Evolutionary conservation across 2,329 filamentous ascomycete species (phyloP).

Genomic region (Metarhizium anisopliae): DNA sequence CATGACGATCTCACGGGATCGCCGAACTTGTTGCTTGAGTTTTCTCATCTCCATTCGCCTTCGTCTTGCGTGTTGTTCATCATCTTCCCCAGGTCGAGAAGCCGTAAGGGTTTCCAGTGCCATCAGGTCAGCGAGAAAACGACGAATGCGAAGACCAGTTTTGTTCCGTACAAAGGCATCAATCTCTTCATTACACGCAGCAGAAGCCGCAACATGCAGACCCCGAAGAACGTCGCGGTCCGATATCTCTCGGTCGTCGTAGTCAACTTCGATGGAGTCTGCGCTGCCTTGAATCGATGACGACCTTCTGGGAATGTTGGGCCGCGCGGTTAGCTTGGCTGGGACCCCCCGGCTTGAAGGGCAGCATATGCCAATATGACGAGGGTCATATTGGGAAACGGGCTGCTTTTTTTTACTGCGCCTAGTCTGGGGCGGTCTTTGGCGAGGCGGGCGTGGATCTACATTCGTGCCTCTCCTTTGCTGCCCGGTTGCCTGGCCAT

Average conservation of each 20-base stretch:
- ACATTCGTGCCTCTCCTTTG: neutral
- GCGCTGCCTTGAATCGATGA: conserved; percentile 23
- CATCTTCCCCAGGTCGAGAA: conserved; percentile 14
- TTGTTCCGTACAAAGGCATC: conserved; percentile 42
- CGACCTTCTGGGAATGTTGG: conserved; percentile 25
- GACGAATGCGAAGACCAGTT: conserved; percentile 44
- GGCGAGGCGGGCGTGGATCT: neutral
- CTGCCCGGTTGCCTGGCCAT: neutral
- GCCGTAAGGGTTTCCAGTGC: conserved; percentile 37
- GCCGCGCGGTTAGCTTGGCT: conserved; percentile 16
- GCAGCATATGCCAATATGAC: conserved; percentile 18
- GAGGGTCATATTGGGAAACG: conserved; percentile 8
- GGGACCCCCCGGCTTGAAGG: conserved; percentile 17
- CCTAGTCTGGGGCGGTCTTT: neutral
- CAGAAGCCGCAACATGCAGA: conserved; percentile 45
- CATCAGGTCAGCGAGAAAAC: conserved; percentile 45
- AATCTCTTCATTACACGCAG: conserved; percentile 45
- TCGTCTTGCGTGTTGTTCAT: conserved; percentile 16
- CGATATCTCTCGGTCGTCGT: conserved; percentile 30
- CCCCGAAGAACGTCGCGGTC: conserved; percentile 46
- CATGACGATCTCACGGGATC: conserved; percentile 19
- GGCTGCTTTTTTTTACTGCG: neutral
- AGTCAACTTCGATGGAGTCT: conserved; percentile 15
- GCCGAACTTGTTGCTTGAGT: conserved; percentile 26
- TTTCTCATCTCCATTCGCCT: conserved; percentile 24